Percentiles rank a stretch among this genome's conserved stretches.
phyloP scores from a whole-genome alignment of 441 rosid genomes.

The Adansonia rubrostipa region DNA sequence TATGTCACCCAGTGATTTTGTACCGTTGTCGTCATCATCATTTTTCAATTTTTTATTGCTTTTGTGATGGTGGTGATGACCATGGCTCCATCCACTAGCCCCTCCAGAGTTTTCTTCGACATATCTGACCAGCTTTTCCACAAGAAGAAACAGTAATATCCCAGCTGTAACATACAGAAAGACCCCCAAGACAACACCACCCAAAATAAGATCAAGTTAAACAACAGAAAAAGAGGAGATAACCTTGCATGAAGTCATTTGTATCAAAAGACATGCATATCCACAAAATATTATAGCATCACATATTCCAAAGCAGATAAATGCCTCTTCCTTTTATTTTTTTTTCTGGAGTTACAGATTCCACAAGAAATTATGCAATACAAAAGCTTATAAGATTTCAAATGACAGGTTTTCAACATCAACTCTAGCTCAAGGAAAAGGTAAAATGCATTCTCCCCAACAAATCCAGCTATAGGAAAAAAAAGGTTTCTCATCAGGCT shows the following conservation, averaged over 20 bases:
- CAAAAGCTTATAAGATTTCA: neutral
- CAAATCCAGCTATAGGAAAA: neutral
- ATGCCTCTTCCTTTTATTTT: neutral
- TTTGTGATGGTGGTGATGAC: conserved; percentile 73
- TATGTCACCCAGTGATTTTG: conserved; percentile 43
- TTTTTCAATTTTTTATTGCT: conserved; percentile 61
- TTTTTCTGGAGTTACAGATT: conserved; percentile 13
- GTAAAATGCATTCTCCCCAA: neutral
- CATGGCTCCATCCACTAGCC: conserved; percentile 58
- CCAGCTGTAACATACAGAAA: conserved; percentile 69
- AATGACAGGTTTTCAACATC: conserved; percentile 4
- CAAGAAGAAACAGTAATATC: conserved; percentile 88
- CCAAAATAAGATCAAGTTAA: conserved; percentile 24
- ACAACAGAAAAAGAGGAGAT: conserved; percentile 16
- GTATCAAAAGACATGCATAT: neutral
- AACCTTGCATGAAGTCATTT: conserved; percentile 4
- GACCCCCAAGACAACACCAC: conserved; percentile 37
- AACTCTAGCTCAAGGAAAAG: conserved; percentile 9
- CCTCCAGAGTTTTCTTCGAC: conserved; percentile 75
- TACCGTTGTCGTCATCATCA: conserved; percentile 37
- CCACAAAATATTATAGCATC: neutral
- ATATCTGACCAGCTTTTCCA: conserved; percentile 92
- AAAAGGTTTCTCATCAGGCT: neutral
- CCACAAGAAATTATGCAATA: neutral
- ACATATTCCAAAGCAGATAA: conserved; percentile 21